Evolutionary conservation across 192 early-diverging fungal species (phyloP).

Genomic region (Ambispora gerdemannii): DNA sequence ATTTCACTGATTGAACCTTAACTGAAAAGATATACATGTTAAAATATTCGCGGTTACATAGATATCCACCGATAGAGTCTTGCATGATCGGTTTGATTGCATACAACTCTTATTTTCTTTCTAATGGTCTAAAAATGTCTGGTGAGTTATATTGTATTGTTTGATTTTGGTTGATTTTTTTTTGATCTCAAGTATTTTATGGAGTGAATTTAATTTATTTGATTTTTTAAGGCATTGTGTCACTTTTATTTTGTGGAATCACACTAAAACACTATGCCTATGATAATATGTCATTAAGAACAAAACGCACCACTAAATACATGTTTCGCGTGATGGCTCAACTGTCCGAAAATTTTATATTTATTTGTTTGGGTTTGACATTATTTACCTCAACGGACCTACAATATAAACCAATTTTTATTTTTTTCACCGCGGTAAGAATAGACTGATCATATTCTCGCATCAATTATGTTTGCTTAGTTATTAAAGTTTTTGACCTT

Average conservation of each 20-base stretch:
- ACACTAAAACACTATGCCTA: constrained; percentile 92
- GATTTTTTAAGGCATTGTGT: constrained; percentile 14
- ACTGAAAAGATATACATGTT: constrained; percentile 39
- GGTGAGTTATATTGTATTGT: constrained; percentile 43
- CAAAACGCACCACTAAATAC: constrained; percentile 80
- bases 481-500: constrained; percentile 2
- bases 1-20: background rate
- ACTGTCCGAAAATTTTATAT: constrained; percentile 95
- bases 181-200: constrained; percentile 84
- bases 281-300: constrained; percentile 77
- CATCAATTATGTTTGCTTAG: background rate
- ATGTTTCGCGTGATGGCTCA: constrained; percentile 92
- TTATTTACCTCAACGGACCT: constrained; percentile 80
- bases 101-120: constrained; percentile 89
- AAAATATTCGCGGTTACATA: constrained; percentile 82
- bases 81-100: constrained; percentile 83
- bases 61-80: constrained; percentile 81
- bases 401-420: constrained; percentile 72
- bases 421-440: constrained; percentile 67
- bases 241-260: constrained; percentile 75
- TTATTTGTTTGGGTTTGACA: constrained; percentile 92
- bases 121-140: constrained; percentile 81
- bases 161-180: no score
- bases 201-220: constrained; percentile 7
- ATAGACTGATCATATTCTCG: no score